Evolutionary conservation across 2,329 filamentous ascomycete genomes (phyloP).

Genomic region (Sporothrix pseudoabietina): DNA sequence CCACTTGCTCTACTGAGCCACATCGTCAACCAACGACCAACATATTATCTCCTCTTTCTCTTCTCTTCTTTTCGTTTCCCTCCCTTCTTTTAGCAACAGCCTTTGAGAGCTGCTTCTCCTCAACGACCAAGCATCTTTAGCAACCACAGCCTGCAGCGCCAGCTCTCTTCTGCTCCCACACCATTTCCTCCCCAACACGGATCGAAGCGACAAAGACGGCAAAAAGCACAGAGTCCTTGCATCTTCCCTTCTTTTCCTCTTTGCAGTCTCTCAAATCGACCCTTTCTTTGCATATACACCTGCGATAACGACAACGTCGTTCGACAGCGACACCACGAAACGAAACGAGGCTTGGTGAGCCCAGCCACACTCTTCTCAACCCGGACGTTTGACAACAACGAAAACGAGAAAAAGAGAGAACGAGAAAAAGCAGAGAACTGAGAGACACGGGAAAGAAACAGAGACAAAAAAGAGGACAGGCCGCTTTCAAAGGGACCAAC

Average conservation of each 20-base stretch:
- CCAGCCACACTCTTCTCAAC: neutral
- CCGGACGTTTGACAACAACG: neutral
- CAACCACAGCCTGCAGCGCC: neutral
- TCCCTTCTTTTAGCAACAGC: neutral
- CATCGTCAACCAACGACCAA: neutral
- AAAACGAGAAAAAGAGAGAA: neutral
- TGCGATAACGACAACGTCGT: neutral
- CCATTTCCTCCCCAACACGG: neutral
- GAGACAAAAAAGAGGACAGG: neutral
- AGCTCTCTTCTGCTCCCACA: neutral
- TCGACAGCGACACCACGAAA: neutral
- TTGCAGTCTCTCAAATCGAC: no score
- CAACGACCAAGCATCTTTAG: neutral
- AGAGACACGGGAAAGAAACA: neutral
- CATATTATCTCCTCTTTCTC: no score
- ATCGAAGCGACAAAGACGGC: neutral
- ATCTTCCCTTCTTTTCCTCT: neutral
- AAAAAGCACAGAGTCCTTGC: neutral
- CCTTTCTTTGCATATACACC: neutral
- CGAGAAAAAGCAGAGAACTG: neutral
- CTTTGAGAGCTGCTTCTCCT: neutral
- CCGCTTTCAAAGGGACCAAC: constrained; percentile 1
- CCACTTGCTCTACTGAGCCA: neutral
- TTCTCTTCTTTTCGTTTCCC: neutral
- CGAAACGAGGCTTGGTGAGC: neutral